A percentile compares a stretch with the other conserved stretches of the same genome.
Evolutionary conservation across 345 rosid genomes (phyloP).

Genomic region (Kandelia obovata): DNA sequence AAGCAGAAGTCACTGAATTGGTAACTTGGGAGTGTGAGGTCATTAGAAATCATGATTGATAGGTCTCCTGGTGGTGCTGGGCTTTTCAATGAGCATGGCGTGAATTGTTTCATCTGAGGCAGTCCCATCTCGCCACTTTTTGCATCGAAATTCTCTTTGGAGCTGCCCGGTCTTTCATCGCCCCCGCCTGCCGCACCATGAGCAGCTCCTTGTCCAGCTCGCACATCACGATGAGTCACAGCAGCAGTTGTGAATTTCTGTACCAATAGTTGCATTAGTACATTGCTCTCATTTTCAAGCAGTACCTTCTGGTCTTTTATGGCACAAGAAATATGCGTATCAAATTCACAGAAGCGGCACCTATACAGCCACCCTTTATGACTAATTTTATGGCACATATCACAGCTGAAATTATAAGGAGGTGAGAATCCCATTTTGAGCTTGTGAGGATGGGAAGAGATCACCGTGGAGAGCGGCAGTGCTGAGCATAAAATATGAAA

Average conservation of each 20-base stretch:
- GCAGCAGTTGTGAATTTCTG: slow-evolving; percentile 12
- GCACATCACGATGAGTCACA: background rate
- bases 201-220: background rate
- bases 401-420: slow-evolving; percentile 43
- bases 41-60: slow-evolving; percentile 27
- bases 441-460: slow-evolving; percentile 40
- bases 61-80: slow-evolving; percentile 11
- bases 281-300: slow-evolving; percentile 21
- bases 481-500: slow-evolving; percentile 43
- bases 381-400: slow-evolving; percentile 36
- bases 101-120: background rate
- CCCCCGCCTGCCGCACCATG: background rate
- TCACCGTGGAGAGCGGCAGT: slow-evolving; percentile 34
- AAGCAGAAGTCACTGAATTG: slow-evolving; percentile 47
- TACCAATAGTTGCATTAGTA: slow-evolving; percentile 29
- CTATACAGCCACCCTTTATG: slow-evolving; percentile 47
- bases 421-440: slow-evolving; percentile 47
- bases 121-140: slow-evolving; percentile 1
- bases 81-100: background rate
- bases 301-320: slow-evolving; percentile 19
- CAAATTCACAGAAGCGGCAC: slow-evolving; percentile 48
- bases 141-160: background rate
- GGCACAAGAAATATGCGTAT: slow-evolving; percentile 45
- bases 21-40: slow-evolving; percentile 33
- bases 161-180: background rate